These are phyloP conservation scores for Bacidia rubella DNA, from an alignment of 495 filamentous ascomycete genomes.

Conservation along the genomic window DNA sequence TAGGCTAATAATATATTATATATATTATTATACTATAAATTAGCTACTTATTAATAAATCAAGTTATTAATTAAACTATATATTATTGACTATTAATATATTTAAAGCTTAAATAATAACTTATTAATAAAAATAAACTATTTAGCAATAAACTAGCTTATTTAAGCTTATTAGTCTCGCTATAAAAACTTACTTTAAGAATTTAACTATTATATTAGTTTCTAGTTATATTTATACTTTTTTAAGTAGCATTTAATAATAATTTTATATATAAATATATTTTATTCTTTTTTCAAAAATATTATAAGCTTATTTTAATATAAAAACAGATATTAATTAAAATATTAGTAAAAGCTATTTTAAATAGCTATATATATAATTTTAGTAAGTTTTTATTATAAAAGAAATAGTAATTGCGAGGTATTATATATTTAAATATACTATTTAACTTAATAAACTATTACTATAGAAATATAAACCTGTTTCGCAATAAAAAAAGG, in stretches of 20 bases:
- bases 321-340: neutral
- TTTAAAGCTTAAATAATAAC: conserved; percentile 4
- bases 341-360: neutral
- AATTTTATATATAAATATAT: conserved; percentile 1
- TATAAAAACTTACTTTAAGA: neutral
- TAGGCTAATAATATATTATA: conserved; percentile 3
- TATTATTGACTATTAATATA: neutral
- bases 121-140: conserved; percentile 9
- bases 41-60: neutral
- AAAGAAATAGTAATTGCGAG: neutral
- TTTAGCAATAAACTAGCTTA: conserved; percentile 1
- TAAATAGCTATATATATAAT: neutral
- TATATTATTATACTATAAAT: neutral
- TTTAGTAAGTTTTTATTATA: neutral
- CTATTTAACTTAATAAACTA: neutral
- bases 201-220: neutral
- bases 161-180: neutral
- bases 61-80: conserved; percentile 4
- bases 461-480: neutral
- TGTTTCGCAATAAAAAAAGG: neutral
- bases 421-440: neutral
- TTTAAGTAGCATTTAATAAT: conserved; percentile 1
- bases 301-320: neutral
- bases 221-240: neutral
- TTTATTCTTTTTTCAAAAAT: neutral